phyloP scores from a whole-genome alignment of 2,329 filamentous ascomycete genomes.

The Fusarium dlaminii region DNA sequence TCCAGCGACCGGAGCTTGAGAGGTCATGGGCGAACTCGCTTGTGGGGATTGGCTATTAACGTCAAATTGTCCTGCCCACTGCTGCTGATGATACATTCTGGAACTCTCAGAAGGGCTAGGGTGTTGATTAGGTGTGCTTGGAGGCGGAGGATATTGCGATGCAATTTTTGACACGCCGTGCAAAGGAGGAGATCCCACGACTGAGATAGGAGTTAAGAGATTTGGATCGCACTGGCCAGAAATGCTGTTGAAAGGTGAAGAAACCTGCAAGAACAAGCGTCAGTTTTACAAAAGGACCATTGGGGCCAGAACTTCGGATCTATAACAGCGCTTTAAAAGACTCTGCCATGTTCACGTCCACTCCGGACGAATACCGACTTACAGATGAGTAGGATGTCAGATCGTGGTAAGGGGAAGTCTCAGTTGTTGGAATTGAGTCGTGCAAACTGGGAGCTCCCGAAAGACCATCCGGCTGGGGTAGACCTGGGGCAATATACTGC shows the following conservation, averaged over 20 bases:
- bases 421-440: constrained; percentile 39
- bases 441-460: constrained; percentile 43
- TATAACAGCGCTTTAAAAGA: background rate
- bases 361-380: constrained; percentile 27
- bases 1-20: constrained; percentile 48
- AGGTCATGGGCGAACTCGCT: constrained; percentile 57
- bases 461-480: constrained; percentile 46
- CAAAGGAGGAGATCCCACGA: constrained; percentile 58
- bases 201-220: constrained; percentile 63
- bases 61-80: constrained; percentile 52
- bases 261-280: constrained; percentile 30
- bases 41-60: constrained; percentile 54
- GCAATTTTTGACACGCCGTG: constrained; percentile 55
- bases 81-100: constrained; percentile 58
- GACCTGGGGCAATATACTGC: constrained; percentile 47
- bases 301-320: background rate
- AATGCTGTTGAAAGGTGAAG: constrained; percentile 45
- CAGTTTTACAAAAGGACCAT: constrained; percentile 1
- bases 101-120: constrained; percentile 60
- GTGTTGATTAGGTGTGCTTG: constrained; percentile 52
- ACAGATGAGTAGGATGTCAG: constrained; percentile 47
- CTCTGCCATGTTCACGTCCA: background rate
- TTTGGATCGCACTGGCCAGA: constrained; percentile 53
- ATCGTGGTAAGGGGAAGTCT: constrained; percentile 44
- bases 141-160: constrained; percentile 52